These are phyloP conservation scores for Coelastrella sp. DNA, from an alignment of 139 green algal species.

Conservation along the genomic window DNA sequence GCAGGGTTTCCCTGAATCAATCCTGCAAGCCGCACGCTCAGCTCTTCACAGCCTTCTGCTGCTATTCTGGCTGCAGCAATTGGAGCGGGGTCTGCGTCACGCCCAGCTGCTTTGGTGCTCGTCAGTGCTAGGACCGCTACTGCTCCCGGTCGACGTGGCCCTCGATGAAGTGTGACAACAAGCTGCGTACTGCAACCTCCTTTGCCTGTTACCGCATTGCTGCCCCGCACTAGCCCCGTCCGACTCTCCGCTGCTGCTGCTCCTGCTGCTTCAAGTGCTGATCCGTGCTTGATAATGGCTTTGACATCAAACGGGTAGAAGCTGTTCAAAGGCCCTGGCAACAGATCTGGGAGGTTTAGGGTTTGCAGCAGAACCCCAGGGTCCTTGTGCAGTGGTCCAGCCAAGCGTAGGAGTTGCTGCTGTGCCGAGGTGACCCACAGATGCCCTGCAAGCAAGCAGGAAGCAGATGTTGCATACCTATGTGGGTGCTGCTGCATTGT, in stretches of 20 bases:
- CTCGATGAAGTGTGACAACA: background rate
- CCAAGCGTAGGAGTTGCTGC: constrained; percentile 8
- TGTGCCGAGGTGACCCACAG: constrained; percentile 14
- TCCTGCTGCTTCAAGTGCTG: constrained; percentile 1
- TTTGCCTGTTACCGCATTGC: no score
- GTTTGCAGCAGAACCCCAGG: constrained; percentile 12
- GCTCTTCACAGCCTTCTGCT: background rate
- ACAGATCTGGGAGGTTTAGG: constrained; percentile 5
- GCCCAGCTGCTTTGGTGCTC: background rate
- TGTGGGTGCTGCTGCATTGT: no score
- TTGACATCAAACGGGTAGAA: constrained; percentile 11
- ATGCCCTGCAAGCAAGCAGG: background rate
- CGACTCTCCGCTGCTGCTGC: background rate
- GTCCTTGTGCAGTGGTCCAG: background rate
- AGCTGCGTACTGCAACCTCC: background rate
- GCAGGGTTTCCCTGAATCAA: background rate
- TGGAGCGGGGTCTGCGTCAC: background rate
- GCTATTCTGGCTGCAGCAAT: background rate
- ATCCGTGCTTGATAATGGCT: background rate
- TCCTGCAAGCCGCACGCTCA: background rate
- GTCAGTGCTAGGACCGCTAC: constrained; percentile 1
- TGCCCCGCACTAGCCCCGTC: background rate
- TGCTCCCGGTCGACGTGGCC: background rate
- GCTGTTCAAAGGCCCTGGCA: background rate
- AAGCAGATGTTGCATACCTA: background rate